phyloP scores from a whole-genome alignment of 148 eudicot species.

The Amaranthus palmeri region DNA sequence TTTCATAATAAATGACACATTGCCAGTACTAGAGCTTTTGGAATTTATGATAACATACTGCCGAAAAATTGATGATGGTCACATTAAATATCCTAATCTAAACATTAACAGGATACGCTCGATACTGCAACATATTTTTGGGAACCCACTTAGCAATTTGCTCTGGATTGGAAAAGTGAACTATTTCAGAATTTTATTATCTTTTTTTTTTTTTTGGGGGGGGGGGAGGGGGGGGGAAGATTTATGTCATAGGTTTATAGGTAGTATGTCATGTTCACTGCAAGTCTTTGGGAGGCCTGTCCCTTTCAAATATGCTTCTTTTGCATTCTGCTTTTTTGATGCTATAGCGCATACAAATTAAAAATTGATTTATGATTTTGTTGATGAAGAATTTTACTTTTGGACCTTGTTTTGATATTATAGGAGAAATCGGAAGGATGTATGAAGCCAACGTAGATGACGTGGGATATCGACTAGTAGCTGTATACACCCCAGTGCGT shows the following conservation, averaged over 20 bases:
- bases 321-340: background rate
- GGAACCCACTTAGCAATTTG: too few species aligned
- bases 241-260: too few species aligned
- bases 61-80: background rate
- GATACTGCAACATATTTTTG: too few species aligned
- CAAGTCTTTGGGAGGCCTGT: background rate
- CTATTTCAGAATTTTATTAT: too few species aligned
- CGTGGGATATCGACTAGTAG: constrained; percentile 95
- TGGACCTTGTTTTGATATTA: constrained; percentile 16
- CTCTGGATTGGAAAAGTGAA: too few species aligned
- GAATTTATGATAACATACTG: background rate
- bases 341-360: background rate
- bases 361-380: background rate
- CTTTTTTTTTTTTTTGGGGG: too few species aligned
- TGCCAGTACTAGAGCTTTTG: background rate
- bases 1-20: background rate
- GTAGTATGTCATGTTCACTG: background rate
- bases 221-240: too few species aligned
- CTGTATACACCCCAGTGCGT: constrained; percentile 81
- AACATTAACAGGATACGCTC: background rate
- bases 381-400: background rate
- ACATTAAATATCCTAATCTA: background rate
- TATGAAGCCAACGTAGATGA: constrained; percentile 99
- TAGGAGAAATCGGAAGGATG: constrained; percentile 97
- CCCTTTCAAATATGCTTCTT: background rate